These are phyloP conservation scores for Pezicula neosporulosa DNA, from an alignment of 2,329 filamentous ascomycete species.

Conservation along the genomic window DNA sequence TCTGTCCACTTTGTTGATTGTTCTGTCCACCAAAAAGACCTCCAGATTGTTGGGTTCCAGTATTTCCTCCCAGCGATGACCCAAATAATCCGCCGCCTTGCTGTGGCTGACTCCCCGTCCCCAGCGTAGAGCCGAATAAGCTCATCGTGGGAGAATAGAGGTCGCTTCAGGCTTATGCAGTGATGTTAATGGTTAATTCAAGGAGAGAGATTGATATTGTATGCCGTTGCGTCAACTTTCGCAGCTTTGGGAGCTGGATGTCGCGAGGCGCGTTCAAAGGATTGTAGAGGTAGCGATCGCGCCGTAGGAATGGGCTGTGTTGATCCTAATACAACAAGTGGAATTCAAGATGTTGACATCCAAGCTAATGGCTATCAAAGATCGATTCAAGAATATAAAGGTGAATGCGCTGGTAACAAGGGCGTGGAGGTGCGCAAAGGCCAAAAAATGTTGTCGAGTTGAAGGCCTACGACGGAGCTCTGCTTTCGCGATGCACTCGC, in stretches of 20 bases:
- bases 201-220: neutral
- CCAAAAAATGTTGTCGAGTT: conserved; percentile 1
- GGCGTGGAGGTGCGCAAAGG: neutral
- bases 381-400: neutral
- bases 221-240: neutral
- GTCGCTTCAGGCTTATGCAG: neutral
- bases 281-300: too few species aligned
- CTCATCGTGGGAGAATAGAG: neutral
- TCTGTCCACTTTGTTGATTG: conserved; percentile 22
- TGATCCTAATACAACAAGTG: too few species aligned
- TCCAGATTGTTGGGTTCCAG: conserved; percentile 31
- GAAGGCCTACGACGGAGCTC: neutral
- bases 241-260: too few species aligned
- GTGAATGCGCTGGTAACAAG: neutral
- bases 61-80: conserved; percentile 5
- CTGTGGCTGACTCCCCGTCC: conserved; percentile 12
- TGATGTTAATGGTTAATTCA: neutral
- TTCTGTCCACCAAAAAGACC: conserved; percentile 17
- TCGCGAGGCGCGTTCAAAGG: too few species aligned
- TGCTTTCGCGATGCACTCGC: conserved; percentile 6
- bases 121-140: conserved; percentile 20
- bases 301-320: too few species aligned
- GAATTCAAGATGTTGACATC: too few species aligned
- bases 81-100: conserved; percentile 20
- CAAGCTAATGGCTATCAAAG: too few species aligned